Conservation (phyloP, 2,329 filamentous ascomycete genomes). For the Ceratocystis albifundus region DNA sequence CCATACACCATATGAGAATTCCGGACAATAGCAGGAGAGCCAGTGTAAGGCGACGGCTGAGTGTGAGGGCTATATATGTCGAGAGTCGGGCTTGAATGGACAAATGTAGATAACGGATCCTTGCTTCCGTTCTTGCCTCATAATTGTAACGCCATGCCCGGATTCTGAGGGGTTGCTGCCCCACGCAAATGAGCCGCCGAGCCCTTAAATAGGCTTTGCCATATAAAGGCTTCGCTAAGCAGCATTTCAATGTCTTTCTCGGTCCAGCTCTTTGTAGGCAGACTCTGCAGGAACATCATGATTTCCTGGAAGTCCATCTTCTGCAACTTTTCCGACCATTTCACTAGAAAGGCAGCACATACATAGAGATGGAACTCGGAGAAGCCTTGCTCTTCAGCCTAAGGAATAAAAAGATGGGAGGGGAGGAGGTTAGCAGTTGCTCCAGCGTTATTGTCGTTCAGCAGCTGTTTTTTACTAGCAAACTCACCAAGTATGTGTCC, state of each 20-base stretch:
- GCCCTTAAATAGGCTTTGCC: conserved; percentile 94
- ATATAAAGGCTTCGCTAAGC: conserved; percentile 93
- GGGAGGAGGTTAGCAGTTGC: neutral
- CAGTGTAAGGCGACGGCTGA: too few species aligned
- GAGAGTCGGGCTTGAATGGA: too few species aligned
- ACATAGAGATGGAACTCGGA: conserved; percentile 98
- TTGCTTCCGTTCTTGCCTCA: conserved; percentile 18
- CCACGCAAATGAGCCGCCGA: conserved; percentile 77
- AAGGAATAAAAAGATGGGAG: conserved; percentile 6
- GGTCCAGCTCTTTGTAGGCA: conserved; percentile 89
- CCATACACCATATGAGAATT: neutral
- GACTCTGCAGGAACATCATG: conserved; percentile 97
- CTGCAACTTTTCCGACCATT: conserved; percentile 89
- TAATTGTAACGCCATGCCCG: conserved; percentile 34
- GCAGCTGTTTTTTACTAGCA: conserved; percentile 23
- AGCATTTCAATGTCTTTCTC: conserved; percentile 96
- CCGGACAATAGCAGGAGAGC: too few species aligned
- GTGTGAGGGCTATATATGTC: too few species aligned
- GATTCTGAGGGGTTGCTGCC: conserved; percentile 32
- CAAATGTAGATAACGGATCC: neutral
- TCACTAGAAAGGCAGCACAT: conserved; percentile 92
- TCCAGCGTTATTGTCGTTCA: neutral
- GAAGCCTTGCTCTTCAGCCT: conserved; percentile 98
- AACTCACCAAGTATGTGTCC: conserved; percentile 90
- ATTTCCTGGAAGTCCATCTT: conserved; percentile 98